Base-by-base conservation (phyloP, 257 asterid genomes). In the Solanum rostratum region DNA sequence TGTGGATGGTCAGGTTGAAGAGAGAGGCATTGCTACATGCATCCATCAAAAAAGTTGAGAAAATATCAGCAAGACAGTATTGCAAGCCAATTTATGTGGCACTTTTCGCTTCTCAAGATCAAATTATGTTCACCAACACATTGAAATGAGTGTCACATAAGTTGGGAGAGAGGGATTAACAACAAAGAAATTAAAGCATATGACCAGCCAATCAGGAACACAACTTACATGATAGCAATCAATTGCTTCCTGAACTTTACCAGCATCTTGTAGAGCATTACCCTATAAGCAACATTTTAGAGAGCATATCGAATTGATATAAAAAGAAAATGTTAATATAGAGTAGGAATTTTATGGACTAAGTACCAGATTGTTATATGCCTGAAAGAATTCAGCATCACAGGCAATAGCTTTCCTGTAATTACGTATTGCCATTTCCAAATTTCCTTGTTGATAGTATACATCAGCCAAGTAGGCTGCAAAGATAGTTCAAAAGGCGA, bases 1-100 rank as follows among this genome's bases (percentile, higher is more conserved):
- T 96, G 98, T 16, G 97, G 99, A 87, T 95, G 98, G 83, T 88
- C 90, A 43, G 98, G 96, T 86, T 95, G 98, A 86, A 96, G 92
- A 87, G 95, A 86, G 84, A 95, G 88, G 91, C 99, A 95, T 92
- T 96, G 98, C 98, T 96, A 85, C 89, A 22, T 59, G 3, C 33
- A 59, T 59, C 11, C 33, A 59, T 22, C 66, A 22, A 7, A 59
- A 59, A 59, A 7, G 30, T 59, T 59, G 66, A 59, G 16, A n/a
- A 59, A 59, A 10, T 1, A 60, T 60, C 16, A 2, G 96, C 85
- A 84, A 96, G 89, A 91, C 99, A 96, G 92, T 96, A 97, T 98
- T 96, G 86, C 90, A 88, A 27, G 82, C 55, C 53, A 46, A 53
- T 19, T 62, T 62, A 27, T 13, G 9, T 2, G 39, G 16, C 70